Conservation (phyloP, 2,329 filamentous ascomycete species). For the Eurotiales sp. region DNA sequence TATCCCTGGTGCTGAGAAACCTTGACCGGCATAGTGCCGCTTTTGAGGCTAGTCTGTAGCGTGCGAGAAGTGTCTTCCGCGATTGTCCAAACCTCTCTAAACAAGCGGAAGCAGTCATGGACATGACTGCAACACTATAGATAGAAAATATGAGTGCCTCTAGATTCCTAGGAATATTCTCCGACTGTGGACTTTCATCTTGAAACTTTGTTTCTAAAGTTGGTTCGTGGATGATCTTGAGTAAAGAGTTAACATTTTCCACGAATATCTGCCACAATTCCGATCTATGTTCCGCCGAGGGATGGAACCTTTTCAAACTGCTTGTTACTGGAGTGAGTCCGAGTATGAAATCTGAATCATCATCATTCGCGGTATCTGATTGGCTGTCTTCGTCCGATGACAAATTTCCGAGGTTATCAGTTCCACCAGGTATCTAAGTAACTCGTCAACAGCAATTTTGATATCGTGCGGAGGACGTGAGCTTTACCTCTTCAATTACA, state of each 20-base stretch:
- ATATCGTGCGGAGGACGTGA: neutral
- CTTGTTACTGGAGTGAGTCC: neutral
- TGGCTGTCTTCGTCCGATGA: neutral
- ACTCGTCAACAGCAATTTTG: neutral
- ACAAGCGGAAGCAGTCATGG: slow-evolving; percentile 24
- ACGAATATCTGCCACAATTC: neutral
- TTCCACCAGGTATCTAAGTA: neutral
- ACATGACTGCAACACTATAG: slow-evolving; percentile 24
- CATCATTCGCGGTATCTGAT: neutral
- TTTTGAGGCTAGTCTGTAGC: slow-evolving; percentile 23
- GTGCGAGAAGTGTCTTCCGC: slow-evolving; percentile 16
- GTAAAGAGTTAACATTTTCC: slow-evolving; percentile 1
- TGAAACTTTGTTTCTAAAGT: neutral
- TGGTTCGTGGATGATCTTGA: slow-evolving; percentile 1
- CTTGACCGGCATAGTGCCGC: slow-evolving; percentile 21
- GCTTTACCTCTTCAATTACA: neutral
- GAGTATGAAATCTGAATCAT: neutral
- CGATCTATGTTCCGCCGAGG: neutral
- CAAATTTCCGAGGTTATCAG: neutral
- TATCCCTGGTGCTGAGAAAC: slow-evolving; percentile 26
- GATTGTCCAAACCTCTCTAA: slow-evolving; percentile 19
- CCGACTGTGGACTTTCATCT: neutral
- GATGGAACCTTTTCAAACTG: neutral
- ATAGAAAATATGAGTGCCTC: slow-evolving; percentile 21
- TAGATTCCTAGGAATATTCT: neutral